These are phyloP conservation scores for Chalciporus piperatus DNA, from an alignment of 768 basidiomycete genomes.

Conservation along the genomic window DNA sequence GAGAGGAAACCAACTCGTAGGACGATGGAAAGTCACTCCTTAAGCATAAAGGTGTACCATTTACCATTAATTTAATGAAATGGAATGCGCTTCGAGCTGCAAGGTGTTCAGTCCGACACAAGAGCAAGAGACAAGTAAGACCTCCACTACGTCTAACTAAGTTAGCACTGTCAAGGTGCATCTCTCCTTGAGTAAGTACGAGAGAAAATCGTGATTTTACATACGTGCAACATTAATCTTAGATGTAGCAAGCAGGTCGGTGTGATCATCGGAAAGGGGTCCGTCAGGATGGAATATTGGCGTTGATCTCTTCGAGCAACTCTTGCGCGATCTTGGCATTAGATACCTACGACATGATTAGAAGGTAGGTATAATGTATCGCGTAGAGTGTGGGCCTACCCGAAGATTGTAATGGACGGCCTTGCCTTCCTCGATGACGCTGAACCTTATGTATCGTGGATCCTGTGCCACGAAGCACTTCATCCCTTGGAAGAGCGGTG, in stretches of 20 bases:
- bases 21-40: conserved; percentile 61
- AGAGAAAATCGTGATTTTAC: conserved; percentile 30
- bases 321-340: conserved; percentile 72
- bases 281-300: conserved; percentile 38
- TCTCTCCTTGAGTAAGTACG: conserved; percentile 28
- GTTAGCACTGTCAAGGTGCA: conserved; percentile 20
- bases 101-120: conserved; percentile 14
- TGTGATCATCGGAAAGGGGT: conserved; percentile 18
- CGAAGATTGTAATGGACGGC: conserved; percentile 74
- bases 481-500: conserved; percentile 78
- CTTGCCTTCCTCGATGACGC: conserved; percentile 58
- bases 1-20: conserved; percentile 74
- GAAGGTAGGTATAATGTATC: conserved; percentile 6
- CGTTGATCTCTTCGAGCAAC: conserved; percentile 53
- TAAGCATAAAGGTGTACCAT: conserved; percentile 22
- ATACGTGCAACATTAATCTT: conserved; percentile 33
- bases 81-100: conserved; percentile 13
- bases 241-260: conserved; percentile 26
- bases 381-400: conserved; percentile 39
- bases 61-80: conserved; percentile 27
- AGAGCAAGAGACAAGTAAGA: not conserved
- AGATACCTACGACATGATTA: conserved; percentile 45
- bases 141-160: conserved; percentile 14
- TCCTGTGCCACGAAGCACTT: conserved; percentile 69
- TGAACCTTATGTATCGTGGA: conserved; percentile 75